Percentiles rank a stretch among this genome's conserved stretches.
phyloP scores from a whole-genome alignment of 2,329 filamentous ascomycete genomes.

The Sclerotinia sclerotiorum region DNA sequence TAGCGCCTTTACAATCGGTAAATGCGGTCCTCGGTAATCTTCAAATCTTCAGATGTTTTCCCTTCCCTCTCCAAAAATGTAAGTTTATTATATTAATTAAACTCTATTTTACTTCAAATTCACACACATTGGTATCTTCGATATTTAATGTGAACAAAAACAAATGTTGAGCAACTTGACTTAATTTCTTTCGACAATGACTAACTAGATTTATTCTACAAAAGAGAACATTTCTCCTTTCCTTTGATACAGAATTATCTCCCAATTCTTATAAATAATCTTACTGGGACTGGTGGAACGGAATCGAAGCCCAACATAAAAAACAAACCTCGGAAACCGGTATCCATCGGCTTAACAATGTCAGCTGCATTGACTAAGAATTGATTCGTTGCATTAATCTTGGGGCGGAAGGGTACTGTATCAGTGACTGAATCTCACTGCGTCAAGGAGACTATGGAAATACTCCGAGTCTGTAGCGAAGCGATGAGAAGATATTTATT shows the following conservation, averaged over 20 bases:
- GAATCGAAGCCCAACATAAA: no score
- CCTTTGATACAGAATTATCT: neutral
- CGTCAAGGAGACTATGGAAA: no score
- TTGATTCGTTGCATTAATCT: conserved; percentile 6
- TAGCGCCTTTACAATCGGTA: conserved; percentile 7
- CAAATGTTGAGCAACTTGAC: no score
- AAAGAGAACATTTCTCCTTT: neutral
- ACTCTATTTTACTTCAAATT: neutral
- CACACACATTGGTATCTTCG: no score
- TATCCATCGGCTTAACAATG: conserved; percentile 14
- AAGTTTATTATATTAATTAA: neutral
- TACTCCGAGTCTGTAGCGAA: no score
- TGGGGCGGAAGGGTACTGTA: no score
- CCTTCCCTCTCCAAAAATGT: neutral
- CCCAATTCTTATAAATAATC: neutral
- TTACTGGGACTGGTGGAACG: no score
- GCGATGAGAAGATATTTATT: no score
- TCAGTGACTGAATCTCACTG: no score
- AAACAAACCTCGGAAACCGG: conserved; percentile 5
- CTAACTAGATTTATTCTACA: neutral
- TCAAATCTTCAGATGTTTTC: neutral
- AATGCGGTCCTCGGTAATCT: conserved; percentile 2
- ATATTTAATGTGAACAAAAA: no score
- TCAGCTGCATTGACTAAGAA: neutral
- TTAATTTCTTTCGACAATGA: no score